phyloP scores from a whole-genome alignment of 768 basidiomycete genomes.

The Lactifluus piperatus region DNA sequence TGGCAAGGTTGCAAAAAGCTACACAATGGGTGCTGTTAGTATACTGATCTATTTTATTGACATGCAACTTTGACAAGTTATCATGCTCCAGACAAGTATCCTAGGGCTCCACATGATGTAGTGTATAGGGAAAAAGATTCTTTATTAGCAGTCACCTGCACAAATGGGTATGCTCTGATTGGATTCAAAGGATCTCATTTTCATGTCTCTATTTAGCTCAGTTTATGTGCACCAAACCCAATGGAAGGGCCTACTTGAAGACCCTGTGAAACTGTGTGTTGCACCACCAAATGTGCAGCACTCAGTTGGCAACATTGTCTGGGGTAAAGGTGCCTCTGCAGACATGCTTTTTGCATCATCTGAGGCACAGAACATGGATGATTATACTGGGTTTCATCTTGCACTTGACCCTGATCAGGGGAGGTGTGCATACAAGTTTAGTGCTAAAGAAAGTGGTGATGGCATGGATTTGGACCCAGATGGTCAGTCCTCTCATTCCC shows the following conservation, averaged over 20 bases:
- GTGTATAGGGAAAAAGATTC: slow-evolving; percentile 11
- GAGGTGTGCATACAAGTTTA: not conserved
- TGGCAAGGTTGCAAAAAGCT: slow-evolving; percentile 10
- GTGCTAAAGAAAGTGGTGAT: slow-evolving; percentile 15
- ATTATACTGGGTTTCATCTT: slow-evolving; percentile 11
- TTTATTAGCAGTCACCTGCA: slow-evolving; percentile 10
- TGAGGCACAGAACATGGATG: slow-evolving; percentile 7
- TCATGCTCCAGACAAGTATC: slow-evolving; percentile 6
- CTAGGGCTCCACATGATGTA: slow-evolving; percentile 9
- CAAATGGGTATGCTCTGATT: slow-evolving; percentile 12
- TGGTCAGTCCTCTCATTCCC: slow-evolving; percentile 1
- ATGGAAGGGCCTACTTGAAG: not conserved
- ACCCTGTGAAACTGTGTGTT: slow-evolving; percentile 6
- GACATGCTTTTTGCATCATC: slow-evolving; percentile 19
- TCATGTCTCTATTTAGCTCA: not conserved
- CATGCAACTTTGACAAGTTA: not conserved
- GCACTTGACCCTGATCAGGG: slow-evolving; percentile 13
- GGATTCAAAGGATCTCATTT: not conserved
- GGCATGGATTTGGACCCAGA: slow-evolving; percentile 16
- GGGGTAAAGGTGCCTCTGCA: slow-evolving; percentile 9
- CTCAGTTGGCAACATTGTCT: slow-evolving; percentile 13
- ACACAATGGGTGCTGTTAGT: not conserved
- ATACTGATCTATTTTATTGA: not conserved
- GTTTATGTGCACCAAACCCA: slow-evolving; percentile 8
- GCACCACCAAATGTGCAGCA: slow-evolving; percentile 7